Evolutionary conservation across 345 rosid species (phyloP).

Genomic region (Boechera stricta): DNA sequence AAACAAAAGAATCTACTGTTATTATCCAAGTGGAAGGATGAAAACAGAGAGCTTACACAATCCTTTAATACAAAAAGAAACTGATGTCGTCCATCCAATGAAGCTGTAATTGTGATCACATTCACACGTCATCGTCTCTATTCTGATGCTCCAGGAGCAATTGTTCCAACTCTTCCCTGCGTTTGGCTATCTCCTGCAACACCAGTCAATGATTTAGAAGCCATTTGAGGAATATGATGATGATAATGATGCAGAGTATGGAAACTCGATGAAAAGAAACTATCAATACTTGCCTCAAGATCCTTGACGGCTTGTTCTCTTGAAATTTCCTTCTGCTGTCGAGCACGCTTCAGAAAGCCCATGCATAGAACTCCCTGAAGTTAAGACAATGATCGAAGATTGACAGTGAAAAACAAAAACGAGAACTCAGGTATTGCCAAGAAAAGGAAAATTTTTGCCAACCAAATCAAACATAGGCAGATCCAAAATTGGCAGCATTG

Average conservation of each 20-base stretch:
- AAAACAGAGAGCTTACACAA: constrained; percentile 34
- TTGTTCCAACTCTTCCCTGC: constrained; percentile 88
- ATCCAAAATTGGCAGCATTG: not conserved
- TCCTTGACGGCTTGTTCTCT: constrained; percentile 86
- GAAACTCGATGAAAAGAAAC: too few relatives aligned
- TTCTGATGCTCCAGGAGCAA: constrained; percentile 63
- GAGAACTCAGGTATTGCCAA: not conserved
- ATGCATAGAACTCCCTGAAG: constrained; percentile 88
- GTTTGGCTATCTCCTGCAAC: constrained; percentile 75
- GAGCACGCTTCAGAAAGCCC: constrained; percentile 80
- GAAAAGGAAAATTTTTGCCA: not conserved
- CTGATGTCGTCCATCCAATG: constrained; percentile 2
- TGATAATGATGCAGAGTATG: not conserved
- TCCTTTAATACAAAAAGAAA: constrained; percentile 24
- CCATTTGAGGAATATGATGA: not conserved
- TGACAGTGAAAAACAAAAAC: constrained; percentile 14
- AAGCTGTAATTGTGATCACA: constrained; percentile 31
- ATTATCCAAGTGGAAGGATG: constrained; percentile 33
- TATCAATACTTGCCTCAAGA: constrained; percentile 68
- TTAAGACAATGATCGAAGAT: constrained; percentile 13
- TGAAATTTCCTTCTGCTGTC: constrained; percentile 67
- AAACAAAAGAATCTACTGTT: not conserved
- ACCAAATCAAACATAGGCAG: not conserved
- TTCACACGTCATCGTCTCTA: constrained; percentile 34
- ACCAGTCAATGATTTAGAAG: constrained; percentile 13